Conservation (phyloP, 805 yeast genomes). For the Wilhelminamyces savonicus region DNA sequence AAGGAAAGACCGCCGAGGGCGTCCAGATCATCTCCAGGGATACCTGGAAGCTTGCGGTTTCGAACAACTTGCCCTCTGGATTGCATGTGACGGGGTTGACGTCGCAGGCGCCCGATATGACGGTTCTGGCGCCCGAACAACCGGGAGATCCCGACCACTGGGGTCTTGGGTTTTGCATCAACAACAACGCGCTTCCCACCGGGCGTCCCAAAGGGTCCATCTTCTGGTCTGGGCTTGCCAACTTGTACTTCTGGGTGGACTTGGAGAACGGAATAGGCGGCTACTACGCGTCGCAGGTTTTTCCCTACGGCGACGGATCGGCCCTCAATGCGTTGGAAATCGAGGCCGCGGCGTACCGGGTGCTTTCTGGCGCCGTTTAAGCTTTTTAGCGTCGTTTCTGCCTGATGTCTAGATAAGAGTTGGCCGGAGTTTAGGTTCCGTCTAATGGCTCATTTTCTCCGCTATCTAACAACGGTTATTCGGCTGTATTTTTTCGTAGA, state of each 20-base stretch:
- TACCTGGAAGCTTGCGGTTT: neutral
- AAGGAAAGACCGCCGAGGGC: neutral
- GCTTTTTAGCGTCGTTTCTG: no score
- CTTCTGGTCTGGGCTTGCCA: constrained; percentile 1
- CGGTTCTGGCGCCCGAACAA: neutral
- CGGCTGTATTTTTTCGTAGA: no score
- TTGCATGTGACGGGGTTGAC: neutral
- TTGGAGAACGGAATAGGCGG: neutral
- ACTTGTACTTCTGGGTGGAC: constrained; percentile 2
- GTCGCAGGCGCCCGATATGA: neutral
- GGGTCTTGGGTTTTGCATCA: no score
- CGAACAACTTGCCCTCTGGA: neutral
- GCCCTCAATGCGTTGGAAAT: constrained; percentile 13
- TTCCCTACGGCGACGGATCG: constrained; percentile 5
- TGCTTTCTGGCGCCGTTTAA: no score
- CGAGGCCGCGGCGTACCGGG: constrained; percentile 22
- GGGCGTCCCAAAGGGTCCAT: constrained; percentile 1
- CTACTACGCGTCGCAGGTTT: neutral
- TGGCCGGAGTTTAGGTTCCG: no score
- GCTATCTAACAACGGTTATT: no score
- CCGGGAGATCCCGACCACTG: neutral
- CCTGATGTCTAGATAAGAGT: no score
- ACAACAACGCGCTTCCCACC: no score
- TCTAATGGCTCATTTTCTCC: no score
- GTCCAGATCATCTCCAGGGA: neutral